Conservation (phyloP, 2,329 filamentous ascomycete genomes). For the Aspergillus aculeatus region DNA sequence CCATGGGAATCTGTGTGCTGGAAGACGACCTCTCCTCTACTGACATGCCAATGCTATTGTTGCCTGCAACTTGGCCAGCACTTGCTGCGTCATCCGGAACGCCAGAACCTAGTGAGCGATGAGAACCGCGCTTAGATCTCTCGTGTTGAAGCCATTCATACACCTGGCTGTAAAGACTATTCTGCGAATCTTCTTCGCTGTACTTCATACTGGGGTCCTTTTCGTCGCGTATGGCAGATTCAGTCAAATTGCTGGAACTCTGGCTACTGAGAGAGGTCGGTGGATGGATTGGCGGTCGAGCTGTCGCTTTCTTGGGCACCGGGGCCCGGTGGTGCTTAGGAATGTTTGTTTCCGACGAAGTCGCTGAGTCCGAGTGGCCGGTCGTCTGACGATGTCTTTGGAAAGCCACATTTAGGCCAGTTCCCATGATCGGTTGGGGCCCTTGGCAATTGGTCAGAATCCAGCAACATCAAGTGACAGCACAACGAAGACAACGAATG, state of each 20-base stretch:
- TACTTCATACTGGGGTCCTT: conserved; percentile 25
- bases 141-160: conserved; percentile 82
- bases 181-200: conserved; percentile 33
- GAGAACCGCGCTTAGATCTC: conserved; percentile 62
- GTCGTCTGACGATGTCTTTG: conserved; percentile 23
- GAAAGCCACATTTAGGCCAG: conserved; percentile 26
- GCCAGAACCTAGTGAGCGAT: conserved; percentile 50
- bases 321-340: conserved; percentile 29
- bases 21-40: conserved; percentile 52
- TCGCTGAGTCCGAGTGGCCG: conserved; percentile 19
- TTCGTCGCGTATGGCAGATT: conserved; percentile 25
- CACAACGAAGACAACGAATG: neutral
- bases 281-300: conserved; percentile 25
- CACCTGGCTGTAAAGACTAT: conserved; percentile 66
- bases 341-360: conserved; percentile 22
- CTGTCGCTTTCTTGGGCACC: conserved; percentile 27
- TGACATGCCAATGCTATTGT: conserved; percentile 21
- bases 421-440: conserved; percentile 25
- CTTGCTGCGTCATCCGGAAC: conserved; percentile 41
- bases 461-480: conserved; percentile 14
- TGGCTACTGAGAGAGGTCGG: conserved; percentile 30
- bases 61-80: conserved; percentile 26
- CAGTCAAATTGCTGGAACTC: conserved; percentile 25
- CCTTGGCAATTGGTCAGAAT: conserved; percentile 32
- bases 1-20: conserved; percentile 67